Evolutionary conservation across 139 green algal species (phyloP).

Genomic region (Micromonas commoda): DNA sequence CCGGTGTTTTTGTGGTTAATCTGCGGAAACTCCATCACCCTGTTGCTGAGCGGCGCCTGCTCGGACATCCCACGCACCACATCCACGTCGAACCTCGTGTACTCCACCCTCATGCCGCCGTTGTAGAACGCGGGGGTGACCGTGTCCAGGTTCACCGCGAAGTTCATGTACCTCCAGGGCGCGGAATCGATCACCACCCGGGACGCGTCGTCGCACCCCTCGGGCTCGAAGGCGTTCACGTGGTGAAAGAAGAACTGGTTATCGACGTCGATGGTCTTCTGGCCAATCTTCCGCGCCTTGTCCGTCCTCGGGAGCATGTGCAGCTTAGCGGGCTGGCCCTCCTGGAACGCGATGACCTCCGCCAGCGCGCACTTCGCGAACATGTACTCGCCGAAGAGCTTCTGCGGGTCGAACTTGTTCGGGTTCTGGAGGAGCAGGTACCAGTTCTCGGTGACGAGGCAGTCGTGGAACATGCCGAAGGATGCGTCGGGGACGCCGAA

Average conservation of each 20-base stretch:
- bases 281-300: neutral
- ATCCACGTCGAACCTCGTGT: constrained; percentile 17
- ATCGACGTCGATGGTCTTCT: constrained; percentile 17
- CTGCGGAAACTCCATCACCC: constrained; percentile 13
- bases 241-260: constrained; percentile 27
- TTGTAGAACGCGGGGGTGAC: constrained; percentile 16
- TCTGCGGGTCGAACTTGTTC: neutral
- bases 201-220: neutral
- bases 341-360: constrained; percentile 14
- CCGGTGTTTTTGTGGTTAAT: constrained; percentile 8
- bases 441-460: constrained; percentile 20
- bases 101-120: constrained; percentile 9
- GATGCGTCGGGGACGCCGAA: constrained; percentile 18
- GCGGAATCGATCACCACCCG: constrained; percentile 10
- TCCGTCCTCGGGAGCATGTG: constrained; percentile 9
- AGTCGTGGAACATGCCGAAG: constrained; percentile 28
- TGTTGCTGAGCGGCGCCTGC: constrained; percentile 1
- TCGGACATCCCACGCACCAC: neutral
- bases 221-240: constrained; percentile 23
- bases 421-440: constrained; percentile 24
- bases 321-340: constrained; percentile 5
- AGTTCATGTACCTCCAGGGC: constrained; percentile 19
- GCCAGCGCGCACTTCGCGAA: constrained; percentile 22
- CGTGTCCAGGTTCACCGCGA: constrained; percentile 15
- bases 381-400: constrained; percentile 25